These are phyloP conservation scores for Zasmidium angulare DNA, from an alignment of 2,329 filamentous ascomycete species.

Conservation along the genomic window DNA sequence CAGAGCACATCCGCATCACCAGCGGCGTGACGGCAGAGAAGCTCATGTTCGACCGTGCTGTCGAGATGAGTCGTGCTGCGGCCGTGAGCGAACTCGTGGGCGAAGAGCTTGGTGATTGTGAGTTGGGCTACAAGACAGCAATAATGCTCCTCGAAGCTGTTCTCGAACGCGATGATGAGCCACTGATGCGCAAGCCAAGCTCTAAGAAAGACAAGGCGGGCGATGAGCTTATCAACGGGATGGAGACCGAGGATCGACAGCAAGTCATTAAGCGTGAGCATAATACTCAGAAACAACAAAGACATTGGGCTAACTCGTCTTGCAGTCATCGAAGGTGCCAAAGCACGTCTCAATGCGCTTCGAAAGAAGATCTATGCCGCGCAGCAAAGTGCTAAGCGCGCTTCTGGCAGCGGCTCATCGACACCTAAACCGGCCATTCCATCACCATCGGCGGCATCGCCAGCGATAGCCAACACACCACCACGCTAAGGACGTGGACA, in stretches of 20 bases:
- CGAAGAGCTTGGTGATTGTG: slow-evolving; percentile 81
- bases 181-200: slow-evolving; percentile 45
- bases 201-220: slow-evolving; percentile 47
- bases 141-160: slow-evolving; percentile 95
- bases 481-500: slow-evolving; percentile 18
- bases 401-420: slow-evolving; percentile 19
- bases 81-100: slow-evolving; percentile 95
- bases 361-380: slow-evolving; percentile 46
- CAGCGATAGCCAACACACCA: slow-evolving; percentile 18
- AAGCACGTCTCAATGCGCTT: slow-evolving; percentile 42
- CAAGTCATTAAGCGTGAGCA: slow-evolving; percentile 72
- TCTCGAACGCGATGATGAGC: slow-evolving; percentile 73
- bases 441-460: slow-evolving; percentile 15
- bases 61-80: slow-evolving; percentile 94
- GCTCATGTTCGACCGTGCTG: slow-evolving; percentile 93
- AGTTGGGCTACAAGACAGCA: slow-evolving; percentile 89
- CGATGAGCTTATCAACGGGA: slow-evolving; percentile 51
- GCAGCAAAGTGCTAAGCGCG: slow-evolving; percentile 35
- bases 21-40: slow-evolving; percentile 92
- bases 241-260: slow-evolving; percentile 70
- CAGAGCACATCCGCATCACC: slow-evolving; percentile 79
- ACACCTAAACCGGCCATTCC: slow-evolving; percentile 20
- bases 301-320: slow-evolving; percentile 31
- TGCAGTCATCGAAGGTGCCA: slow-evolving; percentile 49
- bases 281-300: no score